Base-by-base conservation (phyloP, 2,329 filamentous ascomycete genomes). In the Talaromyces atroroseus region DNA sequence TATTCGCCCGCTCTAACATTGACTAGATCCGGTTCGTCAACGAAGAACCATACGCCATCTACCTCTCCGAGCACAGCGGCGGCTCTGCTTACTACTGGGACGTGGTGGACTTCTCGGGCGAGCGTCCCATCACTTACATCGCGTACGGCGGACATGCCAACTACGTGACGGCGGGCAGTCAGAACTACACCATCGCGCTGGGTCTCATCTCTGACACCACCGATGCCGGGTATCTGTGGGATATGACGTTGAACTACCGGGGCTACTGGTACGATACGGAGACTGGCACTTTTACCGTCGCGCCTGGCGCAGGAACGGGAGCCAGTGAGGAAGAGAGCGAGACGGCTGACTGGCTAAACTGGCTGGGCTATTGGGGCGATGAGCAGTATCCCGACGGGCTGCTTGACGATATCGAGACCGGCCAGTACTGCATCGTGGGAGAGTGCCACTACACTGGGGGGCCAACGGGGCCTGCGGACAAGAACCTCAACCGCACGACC, bases 381-480 rank as follows among this genome's bases (percentile, higher is more conserved):
- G 52, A 55, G 26, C 21, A 55, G 34, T 55, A 55, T 16, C 52
- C 52, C 0, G 52, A 55, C 12, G 36, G 45, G 16, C 18, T 53
- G 6, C 8, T 38, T 20, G 51, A 53, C 38, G 40, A 46, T 8
- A 14, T 49, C 10, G 36, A 49, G 8, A 48, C 52, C 11, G 45
- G 52, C 5, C 52, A 55, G 29, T 49, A 47, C 21, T 55, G 52
- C 24, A 55, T 55, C 20, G 23, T 24, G 16, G 34, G 11, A 0
- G 52, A 55, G 36, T 55, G 52, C 52, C 45, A 40, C 24, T 55
- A 49, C 24, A 34, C 47, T 4, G 49, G 52, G 7, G 52, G 52
- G 26, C 52, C 52, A 23, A 55, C 52, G 12, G 52, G 52, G 3
- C 52, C 52, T 5, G 36, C 42, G n/a, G 52, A 26, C 18, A 55